A percentile compares a stretch with the other conserved stretches of the same genome.
phyloP scores from a whole-genome alignment of 208 protist species.

The Leishmania amazonensis region DNA sequence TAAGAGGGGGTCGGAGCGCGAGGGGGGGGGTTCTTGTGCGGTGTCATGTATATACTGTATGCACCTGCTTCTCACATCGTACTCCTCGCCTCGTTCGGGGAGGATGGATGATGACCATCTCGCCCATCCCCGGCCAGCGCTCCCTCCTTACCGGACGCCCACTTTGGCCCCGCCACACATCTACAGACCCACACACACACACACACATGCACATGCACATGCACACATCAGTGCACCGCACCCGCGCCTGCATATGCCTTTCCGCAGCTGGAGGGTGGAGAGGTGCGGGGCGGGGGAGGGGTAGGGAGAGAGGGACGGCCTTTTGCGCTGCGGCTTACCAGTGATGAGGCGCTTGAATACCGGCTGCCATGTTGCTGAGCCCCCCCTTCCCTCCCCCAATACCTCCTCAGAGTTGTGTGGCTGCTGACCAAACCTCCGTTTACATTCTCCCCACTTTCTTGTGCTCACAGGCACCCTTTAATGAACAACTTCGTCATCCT shows the following conservation, averaged over 20 bases:
- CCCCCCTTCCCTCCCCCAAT: not conserved
- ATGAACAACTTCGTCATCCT: not conserved
- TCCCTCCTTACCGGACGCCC: not conserved
- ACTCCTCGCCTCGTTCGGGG: not conserved
- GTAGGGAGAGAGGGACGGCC: not conserved
- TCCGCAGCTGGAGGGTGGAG: not conserved
- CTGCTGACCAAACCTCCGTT: not conserved
- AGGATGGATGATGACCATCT: not conserved
- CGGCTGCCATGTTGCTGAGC: not conserved
- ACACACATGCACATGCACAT: not conserved
- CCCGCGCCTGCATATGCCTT: not conserved
- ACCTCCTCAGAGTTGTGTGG: not conserved
- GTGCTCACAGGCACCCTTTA: not conserved
- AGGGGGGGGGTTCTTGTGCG: not conserved
- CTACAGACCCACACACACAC: conserved; percentile 13
- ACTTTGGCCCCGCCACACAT: not conserved
- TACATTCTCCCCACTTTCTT: not conserved
- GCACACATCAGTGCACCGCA: not conserved
- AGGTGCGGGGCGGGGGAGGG: not conserved
- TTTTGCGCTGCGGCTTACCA: not conserved
- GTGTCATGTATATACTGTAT: not conserved
- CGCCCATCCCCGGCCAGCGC: not conserved
- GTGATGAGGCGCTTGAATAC: not conserved
- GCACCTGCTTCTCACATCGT: not conserved
- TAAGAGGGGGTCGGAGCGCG: not conserved